Conservation (phyloP, 345 rosid species). For the Cardiospermum halicacabum region DNA sequence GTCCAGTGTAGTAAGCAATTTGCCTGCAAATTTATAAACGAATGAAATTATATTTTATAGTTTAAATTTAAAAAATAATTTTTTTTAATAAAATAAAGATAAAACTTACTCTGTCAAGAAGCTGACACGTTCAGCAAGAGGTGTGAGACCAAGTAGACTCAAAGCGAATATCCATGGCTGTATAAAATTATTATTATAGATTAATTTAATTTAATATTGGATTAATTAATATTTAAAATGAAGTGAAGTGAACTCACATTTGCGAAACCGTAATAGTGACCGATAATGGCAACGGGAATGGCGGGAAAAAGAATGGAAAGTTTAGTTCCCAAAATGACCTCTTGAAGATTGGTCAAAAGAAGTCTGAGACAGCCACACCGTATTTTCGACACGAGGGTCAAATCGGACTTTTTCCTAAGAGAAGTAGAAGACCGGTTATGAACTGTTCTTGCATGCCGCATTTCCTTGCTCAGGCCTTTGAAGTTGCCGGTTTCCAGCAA, state of each 20-base stretch:
- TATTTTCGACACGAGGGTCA: slow-evolving; percentile 49
- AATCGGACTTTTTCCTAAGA: slow-evolving; percentile 70
- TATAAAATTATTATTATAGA: no score
- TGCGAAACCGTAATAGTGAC: slow-evolving; percentile 46
- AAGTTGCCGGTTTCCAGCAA: slow-evolving; percentile 51
- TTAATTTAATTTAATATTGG: no score
- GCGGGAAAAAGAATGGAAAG: slow-evolving; percentile 72
- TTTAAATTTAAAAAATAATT: background rate
- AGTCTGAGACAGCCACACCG: slow-evolving; percentile 41
- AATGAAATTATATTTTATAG: background rate
- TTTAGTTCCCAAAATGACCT: slow-evolving; percentile 81
- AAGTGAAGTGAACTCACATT: slow-evolving; percentile 37
- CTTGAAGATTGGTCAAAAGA: slow-evolving; percentile 64
- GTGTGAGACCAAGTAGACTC: slow-evolving; percentile 77
- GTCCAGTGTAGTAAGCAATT: slow-evolving; percentile 76
- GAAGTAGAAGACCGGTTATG: slow-evolving; percentile 89
- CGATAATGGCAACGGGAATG: slow-evolving; percentile 69
- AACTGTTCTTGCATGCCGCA: slow-evolving; percentile 61
- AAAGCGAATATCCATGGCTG: slow-evolving; percentile 90
- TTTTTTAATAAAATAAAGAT: background rate
- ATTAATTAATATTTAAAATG: no score
- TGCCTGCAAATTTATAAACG: slow-evolving; percentile 46
- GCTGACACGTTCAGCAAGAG: slow-evolving; percentile 92
- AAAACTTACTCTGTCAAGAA: slow-evolving; percentile 82
- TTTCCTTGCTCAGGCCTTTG: slow-evolving; percentile 56